These are phyloP conservation scores for Fusarium setosum DNA, from an alignment of 2,329 filamentous ascomycete genomes.

Conservation along the genomic window DNA sequence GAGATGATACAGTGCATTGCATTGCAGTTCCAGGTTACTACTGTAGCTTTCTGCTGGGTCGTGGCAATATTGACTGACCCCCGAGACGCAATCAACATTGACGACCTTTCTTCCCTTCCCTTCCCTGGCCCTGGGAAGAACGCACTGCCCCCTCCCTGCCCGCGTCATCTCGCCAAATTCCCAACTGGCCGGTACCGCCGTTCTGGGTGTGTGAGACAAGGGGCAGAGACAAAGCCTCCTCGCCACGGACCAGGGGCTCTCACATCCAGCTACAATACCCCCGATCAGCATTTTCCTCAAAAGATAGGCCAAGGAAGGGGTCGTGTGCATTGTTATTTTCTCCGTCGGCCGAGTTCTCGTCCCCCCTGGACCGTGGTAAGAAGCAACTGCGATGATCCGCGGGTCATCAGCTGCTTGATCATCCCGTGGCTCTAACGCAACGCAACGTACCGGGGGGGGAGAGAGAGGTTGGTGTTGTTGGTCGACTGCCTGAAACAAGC, in stretches of 20 bases:
- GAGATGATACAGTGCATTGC: no score
- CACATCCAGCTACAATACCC: neutral
- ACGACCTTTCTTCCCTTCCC: no score
- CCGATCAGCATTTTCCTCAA: neutral
- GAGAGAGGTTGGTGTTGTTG: no score
- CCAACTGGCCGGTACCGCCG: conserved; percentile 33
- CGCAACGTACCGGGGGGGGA: no score
- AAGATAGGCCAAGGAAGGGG: conserved; percentile 10
- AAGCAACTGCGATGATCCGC: neutral
- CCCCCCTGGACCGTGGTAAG: neutral
- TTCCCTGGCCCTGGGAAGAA: conserved; percentile 9
- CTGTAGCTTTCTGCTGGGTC: no score
- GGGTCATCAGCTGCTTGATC: neutral
- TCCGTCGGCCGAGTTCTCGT: neutral
- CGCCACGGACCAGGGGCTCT: conserved; percentile 7
- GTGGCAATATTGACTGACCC: no score
- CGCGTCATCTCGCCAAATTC: conserved; percentile 33
- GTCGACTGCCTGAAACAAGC: conserved; percentile 13
- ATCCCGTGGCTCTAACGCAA: neutral
- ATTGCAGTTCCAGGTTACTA: no score
- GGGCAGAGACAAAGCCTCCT: conserved; percentile 2
- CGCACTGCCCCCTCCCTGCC: no score
- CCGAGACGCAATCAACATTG: no score
- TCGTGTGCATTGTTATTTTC: neutral
- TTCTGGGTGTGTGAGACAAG: neutral